Evolutionary conservation across 78 protist species (phyloP), one percentile per base, ranked within the genome.

Genomic region (Pirum gemmata): DNA sequence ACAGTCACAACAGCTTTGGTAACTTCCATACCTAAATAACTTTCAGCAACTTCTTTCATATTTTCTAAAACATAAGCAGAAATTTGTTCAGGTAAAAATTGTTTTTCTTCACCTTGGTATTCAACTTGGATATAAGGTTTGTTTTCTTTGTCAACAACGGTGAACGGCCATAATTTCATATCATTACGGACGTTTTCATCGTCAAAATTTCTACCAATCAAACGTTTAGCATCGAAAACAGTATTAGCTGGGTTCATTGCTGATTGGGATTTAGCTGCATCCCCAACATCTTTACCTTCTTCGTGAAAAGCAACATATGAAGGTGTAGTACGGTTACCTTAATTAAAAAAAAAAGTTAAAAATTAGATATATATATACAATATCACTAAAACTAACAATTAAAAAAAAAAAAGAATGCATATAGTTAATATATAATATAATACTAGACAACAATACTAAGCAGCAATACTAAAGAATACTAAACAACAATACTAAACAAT

Each of bases 81-180:
- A 79, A 98, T 91, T 93, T 98, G 99, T 87, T 98, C 99, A 72
- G 99, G 97, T 31, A 92, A 67, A 94, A 94, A 97, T 29, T 74
- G 38, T 93, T 93, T 93, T 25, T 39, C 31, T 37, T 76, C 79
- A 78, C 78, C 61, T 79, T 74, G 67, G 78, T 94, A 97, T 86
- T 92, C 92, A 93, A 79, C 90, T 61, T 83, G 83, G 26, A 97
- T 98, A 87, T 93, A 83, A 77, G 98, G 98, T 90, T 93, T 92
- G 93, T 82, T 91, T 88, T 92, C 95, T 87, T 87, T 89, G 83
- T 41, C 40, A 85, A 93, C 79, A 8, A 98, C 95, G 78, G 87
- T 76, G 94, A 96, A 98, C 21, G 99, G 98, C 1, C 36, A 38
- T 25, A 21, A 13, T 37, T 76, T 76, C 13, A 2, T 36, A 37